A percentile compares a stretch with the other conserved stretches of the same genome.
Conservation (phyloP, 306 rosid genomes). For the Rosa rugosa region DNA sequence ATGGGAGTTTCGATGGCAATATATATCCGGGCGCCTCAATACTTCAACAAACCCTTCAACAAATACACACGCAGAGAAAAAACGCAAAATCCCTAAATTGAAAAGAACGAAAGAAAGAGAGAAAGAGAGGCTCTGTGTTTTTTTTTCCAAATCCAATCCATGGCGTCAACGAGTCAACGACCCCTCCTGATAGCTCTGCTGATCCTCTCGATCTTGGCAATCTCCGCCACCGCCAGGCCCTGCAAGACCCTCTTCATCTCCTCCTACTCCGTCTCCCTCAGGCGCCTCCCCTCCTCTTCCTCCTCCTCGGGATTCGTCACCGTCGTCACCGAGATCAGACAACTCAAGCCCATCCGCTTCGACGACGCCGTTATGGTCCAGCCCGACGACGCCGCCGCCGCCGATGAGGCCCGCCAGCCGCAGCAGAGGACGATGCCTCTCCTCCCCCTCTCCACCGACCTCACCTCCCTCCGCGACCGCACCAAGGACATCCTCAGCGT, state of each 20-base stretch:
- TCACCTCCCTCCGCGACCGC: constrained; percentile 83
- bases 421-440: constrained; percentile 3
- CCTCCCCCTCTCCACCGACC: constrained; percentile 39
- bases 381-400: background rate
- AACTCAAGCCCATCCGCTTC: constrained; percentile 22
- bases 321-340: constrained; percentile 46
- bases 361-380: constrained; percentile 22
- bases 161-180: constrained; percentile 44
- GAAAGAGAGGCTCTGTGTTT: background rate
- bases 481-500: constrained; percentile 89
- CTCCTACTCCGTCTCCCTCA: constrained; percentile 62
- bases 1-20: no score
- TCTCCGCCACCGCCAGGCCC: constrained; percentile 56
- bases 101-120: background rate
- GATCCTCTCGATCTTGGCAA: constrained; percentile 23
- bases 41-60: no score
- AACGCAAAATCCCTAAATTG: background rate
- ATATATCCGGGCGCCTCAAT: no score
- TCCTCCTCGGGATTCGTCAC: constrained; percentile 39
- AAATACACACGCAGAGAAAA: background rate
- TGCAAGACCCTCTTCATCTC: constrained; percentile 71
- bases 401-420: background rate
- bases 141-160: background rate
- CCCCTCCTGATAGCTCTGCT: constrained; percentile 13
- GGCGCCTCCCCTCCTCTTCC: constrained; percentile 33